Base-by-base conservation (phyloP, 108 stramenopile genomes). In the Cyclostephanos tholiformis region DNA sequence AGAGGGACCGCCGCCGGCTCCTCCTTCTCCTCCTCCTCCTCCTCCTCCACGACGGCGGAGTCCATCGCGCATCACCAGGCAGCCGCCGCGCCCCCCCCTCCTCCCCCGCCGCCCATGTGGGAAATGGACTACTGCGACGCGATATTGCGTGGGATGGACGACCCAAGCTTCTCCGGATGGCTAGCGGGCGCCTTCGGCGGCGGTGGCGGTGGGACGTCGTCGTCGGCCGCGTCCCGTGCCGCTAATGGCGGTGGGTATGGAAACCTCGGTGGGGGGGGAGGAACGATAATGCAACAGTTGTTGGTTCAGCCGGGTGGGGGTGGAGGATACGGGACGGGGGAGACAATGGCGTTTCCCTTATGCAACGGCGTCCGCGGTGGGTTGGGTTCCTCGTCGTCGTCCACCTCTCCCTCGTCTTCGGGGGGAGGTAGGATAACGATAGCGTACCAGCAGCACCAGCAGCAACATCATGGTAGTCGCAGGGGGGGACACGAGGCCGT, bases 51-150 rank as follows among this genome's bases (percentile, higher is more conserved):
- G 23, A 25, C 56, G 29, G 0, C 56, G 9, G 26, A 60, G 7
- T 6, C 5, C 59, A 36, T 8, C 32, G 38, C 5, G 16, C 38
- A n/a, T n/a, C n/a, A n/a, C n/a, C n/a, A n/a, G n/a, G n/a, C n/a
- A n/a, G n/a, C n/a, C n/a, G n/a, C n/a, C n/a, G n/a, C 20, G 38
- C 19, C 11, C n/a, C n/a, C 30, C 36, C 19, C 25, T 0, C 6
- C 29, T 16, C 57, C 4, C 1, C 57, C 17, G 57, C 52, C 7
- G 52, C 52, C 4, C 1, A 11, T 59, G 36, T 16, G 2, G 20
- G 61, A 62, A n/a, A 41, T 62, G 20, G 61, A 62, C 29, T 62
- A 62, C 36, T 62, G 61, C 61, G 61, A 62, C 38, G 61, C 61
- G 22, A 4, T 62, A 30, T 19, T 62, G 5, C 35, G 41, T 0